Conservation (phyloP, 257 asterid genomes). For the Fraxinus cuspidata region DNA sequence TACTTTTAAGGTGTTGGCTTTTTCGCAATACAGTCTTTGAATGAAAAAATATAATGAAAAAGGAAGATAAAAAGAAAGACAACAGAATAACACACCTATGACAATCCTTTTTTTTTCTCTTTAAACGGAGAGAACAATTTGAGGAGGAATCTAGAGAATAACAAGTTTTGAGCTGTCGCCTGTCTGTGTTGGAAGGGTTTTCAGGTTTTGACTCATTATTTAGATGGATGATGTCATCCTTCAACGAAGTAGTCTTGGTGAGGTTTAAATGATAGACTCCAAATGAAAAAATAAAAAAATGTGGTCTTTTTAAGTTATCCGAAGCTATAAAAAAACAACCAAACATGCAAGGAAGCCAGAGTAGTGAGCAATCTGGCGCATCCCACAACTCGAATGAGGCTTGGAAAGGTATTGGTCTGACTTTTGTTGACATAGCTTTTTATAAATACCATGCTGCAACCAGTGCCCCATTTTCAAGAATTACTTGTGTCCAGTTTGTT, state of each 20-base stretch:
- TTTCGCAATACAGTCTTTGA: not conserved
- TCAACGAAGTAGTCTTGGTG: not conserved
- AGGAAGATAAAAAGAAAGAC: not conserved
- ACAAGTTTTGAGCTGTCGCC: not conserved
- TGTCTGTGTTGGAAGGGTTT: not conserved
- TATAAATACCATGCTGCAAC: not conserved
- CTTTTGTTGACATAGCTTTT: not conserved
- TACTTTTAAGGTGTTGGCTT: not conserved
- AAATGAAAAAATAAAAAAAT: not conserved
- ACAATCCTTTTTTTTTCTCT: not conserved
- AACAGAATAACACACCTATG: not conserved
- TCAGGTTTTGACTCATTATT: not conserved
- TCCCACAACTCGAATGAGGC: not conserved
- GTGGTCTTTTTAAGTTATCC: not conserved
- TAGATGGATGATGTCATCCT: not conserved
- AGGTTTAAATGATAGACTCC: not conserved
- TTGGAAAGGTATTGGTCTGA: not conserved
- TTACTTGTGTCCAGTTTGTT: constrained; percentile 9
- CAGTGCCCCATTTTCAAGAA: not conserved
- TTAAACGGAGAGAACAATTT: not conserved
- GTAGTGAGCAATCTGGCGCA: not conserved
- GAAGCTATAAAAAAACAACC: not conserved
- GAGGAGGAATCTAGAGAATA: not conserved
- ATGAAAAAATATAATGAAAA: not conserved
- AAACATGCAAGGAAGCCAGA: not conserved